These are phyloP conservation scores for Echinosophora koreensis DNA, from an alignment of 306 rosid genomes.

Conservation along the genomic window DNA sequence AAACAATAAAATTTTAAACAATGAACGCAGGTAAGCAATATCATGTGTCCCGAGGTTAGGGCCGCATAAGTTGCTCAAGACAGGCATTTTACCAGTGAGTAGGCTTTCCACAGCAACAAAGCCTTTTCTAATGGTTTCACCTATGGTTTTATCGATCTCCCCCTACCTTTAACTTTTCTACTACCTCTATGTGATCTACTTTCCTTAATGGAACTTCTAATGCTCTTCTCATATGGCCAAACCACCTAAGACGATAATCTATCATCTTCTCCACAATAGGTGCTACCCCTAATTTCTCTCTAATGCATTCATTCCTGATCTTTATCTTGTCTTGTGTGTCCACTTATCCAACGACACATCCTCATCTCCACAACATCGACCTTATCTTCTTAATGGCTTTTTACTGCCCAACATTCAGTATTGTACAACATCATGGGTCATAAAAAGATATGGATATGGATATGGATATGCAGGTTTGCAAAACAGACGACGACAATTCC, in stretches of 20 bases:
- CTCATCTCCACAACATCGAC: neutral
- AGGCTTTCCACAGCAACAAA: neutral
- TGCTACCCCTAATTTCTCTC: neutral
- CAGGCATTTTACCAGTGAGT: neutral
- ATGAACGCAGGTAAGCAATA: neutral
- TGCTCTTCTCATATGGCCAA: neutral
- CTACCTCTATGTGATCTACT: neutral
- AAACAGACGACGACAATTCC: conserved; percentile 16
- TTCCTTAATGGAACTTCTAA: no score
- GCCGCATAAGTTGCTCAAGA: conserved; percentile 2
- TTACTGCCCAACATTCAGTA: neutral
- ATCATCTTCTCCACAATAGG: no score
- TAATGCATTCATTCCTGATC: neutral
- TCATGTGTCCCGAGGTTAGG: conserved; percentile 8
- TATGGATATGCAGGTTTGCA: neutral
- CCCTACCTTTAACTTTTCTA: neutral
- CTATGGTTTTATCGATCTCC: neutral
- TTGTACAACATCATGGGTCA: neutral
- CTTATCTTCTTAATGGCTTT: neutral
- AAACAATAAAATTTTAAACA: neutral
- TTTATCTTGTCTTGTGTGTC: neutral
- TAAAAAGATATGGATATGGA: neutral
- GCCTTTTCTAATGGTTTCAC: neutral
- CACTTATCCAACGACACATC: neutral
- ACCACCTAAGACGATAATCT: neutral